These are phyloP conservation scores for Dendrothele bispora DNA, from an alignment of 768 basidiomycete species.

Conservation along the genomic window DNA sequence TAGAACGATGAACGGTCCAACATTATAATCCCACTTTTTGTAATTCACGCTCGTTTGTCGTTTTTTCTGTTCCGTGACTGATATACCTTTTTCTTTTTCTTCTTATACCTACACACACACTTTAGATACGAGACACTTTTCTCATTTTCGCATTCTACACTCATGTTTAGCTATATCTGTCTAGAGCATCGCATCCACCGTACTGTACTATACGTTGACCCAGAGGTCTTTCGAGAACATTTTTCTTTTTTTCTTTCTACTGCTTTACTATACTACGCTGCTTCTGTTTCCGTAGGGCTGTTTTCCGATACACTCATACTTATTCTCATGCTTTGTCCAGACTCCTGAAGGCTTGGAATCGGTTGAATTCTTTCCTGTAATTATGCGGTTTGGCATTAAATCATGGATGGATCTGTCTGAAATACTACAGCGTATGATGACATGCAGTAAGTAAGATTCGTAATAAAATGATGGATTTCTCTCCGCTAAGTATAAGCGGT, in stretches of 20 bases:
- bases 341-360: too few relatives aligned
- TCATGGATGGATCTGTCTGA: too few relatives aligned
- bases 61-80: conserved; percentile 21
- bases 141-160: conserved; percentile 11
- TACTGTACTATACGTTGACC: conserved; percentile 34
- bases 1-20: conserved; percentile 6
- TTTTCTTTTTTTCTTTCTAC: conserved; percentile 13
- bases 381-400: too few relatives aligned
- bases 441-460: too few relatives aligned
- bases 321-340: too few relatives aligned
- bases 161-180: conserved; percentile 24
- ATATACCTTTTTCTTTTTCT: conserved; percentile 15
- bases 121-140: conserved; percentile 59
- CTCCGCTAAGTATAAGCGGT: too few relatives aligned
- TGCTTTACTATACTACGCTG: conserved; percentile 4
- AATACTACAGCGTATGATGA: too few relatives aligned
- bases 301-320: conserved; percentile 8
- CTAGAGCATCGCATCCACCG: conserved; percentile 68
- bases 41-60: conserved; percentile 50
- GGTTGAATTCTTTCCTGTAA: too few relatives aligned
- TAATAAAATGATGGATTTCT: too few relatives aligned
- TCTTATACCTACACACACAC: conserved; percentile 23
- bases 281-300: conserved; percentile 8
- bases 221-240: conserved; percentile 28
- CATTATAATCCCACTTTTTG: conserved; percentile 31